Evolutionary conservation across 2,329 filamentous ascomycete species (phyloP), one percentile per base, ranked within the genome.

Genomic region (Fusarium sp.): DNA sequence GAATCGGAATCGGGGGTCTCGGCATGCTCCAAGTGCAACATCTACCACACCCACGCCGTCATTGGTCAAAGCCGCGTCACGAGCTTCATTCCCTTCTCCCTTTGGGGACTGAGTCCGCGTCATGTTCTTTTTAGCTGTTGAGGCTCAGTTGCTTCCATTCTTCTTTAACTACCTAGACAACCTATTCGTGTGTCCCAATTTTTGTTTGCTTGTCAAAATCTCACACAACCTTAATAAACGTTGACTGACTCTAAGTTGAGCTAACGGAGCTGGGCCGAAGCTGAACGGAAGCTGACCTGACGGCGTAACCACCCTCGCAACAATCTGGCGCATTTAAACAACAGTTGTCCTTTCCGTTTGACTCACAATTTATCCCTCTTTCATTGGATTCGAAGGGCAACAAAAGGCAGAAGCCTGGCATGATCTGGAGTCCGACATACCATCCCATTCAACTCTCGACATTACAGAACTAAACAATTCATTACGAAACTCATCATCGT

Each of bases 31-130:
- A 70, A 67, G 72, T 68, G 59, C 67, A 66, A 71, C 69, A 66
- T 59, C 63, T 58, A 60, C 64, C 59, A 70, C 64, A 71, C 48
- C 44, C n/a, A 54, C 35, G 12, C 66, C 44, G 27, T 33, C 54
- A 73, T 73, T 73, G 70, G 70, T 33, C 59, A 31, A 60, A 56
- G 60, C 71, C 71, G 71, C 71, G 71, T 73, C 71, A 73, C 71
- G 63, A 60, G 71, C 70, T 69, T 74, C 52, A 62, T 49, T 38
- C 61, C 63, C 46, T 52, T 60, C 59, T 60, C 60, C 52, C 44
- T 48, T 69, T 46, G 67, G 60, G 55, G 70, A 35, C 61, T 27
- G 52, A 73, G 70, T 73, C 71, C 71, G 49, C 71, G 71, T 73
- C 71, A 73, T 73, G 56, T 48, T 46, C 45, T 27, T 45, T 52